Evolutionary conservation across 306 rosid genomes (phyloP), one percentile per base, ranked within the genome.

Genomic region (Citrullus amarus): DNA sequence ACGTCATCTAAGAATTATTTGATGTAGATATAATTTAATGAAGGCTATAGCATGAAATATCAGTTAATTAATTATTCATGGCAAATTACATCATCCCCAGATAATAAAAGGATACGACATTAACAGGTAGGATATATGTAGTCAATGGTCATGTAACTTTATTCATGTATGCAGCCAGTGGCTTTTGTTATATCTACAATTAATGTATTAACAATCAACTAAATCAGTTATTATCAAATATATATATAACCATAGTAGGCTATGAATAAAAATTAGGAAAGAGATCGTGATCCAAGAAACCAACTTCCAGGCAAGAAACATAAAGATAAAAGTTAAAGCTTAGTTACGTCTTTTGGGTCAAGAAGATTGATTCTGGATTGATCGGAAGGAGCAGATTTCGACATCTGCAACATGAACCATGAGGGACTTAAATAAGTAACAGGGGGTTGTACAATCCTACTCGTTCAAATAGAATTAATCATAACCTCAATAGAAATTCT

Each of bases 351-450:
- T 88, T 92, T 92, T 82, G 97, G 73, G 78, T 95, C 98, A 58
- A 95, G 98, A 85, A 95, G 90, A 83, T 92, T 95, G 86, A 95
- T 92, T 82, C 98, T 87, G 66, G 98, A 95, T 77, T 84, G 98
- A 84, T 95, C 98, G 79, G 98, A 92, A 79, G 97, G 93, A 14
- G 98, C 90, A 63, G 98, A 95, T 86, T 95, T 95, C 78, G 98
- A 95, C 98, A 95, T 95, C 98, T 94, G 84, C 48, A 81, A 86
- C 22, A 81, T 81, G 65, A 84, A 85, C 81, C 56, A 77, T 79
- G 69, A 9, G 79, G 69, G 54, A 81, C 69, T 68, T 61, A 7
- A 25, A 48, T 14, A 50, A 50, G 77, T 72, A 72, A 44, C 20
- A 46, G 12, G n/a, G 36, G 20, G 39, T 15, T 2, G 2, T 6